phyloP scores from a whole-genome alignment of 2,329 filamentous ascomycete genomes.

The Fusarium armeniacum region DNA sequence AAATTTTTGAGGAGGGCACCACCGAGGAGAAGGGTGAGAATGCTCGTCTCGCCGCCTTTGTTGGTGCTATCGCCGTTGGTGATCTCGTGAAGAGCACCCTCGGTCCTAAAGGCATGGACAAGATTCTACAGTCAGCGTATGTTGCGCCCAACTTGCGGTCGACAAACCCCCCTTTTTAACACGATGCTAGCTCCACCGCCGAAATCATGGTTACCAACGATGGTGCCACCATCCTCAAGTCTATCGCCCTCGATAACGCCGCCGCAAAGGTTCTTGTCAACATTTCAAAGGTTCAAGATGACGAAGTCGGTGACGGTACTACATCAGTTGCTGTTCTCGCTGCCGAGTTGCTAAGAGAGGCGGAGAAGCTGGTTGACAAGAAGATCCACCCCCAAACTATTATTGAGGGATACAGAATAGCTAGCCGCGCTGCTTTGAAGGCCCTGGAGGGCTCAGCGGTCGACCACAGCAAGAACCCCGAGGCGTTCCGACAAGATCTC shows the following conservation, averaged over 20 bases:
- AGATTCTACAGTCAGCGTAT: constrained; percentile 95
- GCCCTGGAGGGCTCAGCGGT: constrained; percentile 88
- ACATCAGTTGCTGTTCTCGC: constrained; percentile 97
- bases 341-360: constrained; percentile 94
- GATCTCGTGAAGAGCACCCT: constrained; percentile 98
- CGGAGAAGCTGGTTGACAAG: constrained; percentile 96
- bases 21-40: constrained; percentile 99
- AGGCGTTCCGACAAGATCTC: constrained; percentile 90
- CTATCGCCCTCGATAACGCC: constrained; percentile 97
- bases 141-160: constrained; percentile 55
- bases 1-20: constrained; percentile 98
- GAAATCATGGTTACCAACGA: constrained; percentile 99
- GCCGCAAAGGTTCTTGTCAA: constrained; percentile 98
- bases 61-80: constrained; percentile 97
- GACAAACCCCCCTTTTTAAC: constrained; percentile 42
- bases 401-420: constrained; percentile 99
- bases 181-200: constrained; percentile 79
- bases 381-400: constrained; percentile 99
- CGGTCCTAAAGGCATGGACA: constrained; percentile 99
- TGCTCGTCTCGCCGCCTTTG: constrained; percentile 97
- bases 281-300: constrained; percentile 99
- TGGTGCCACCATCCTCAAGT: constrained; percentile 97
- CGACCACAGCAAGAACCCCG: constrained; percentile 86
- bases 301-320: constrained; percentile 97
- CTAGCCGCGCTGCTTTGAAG: constrained; percentile 86